These are phyloP conservation scores for Cubamyces sp. DNA, from an alignment of 768 basidiomycete genomes.

Conservation along the genomic window DNA sequence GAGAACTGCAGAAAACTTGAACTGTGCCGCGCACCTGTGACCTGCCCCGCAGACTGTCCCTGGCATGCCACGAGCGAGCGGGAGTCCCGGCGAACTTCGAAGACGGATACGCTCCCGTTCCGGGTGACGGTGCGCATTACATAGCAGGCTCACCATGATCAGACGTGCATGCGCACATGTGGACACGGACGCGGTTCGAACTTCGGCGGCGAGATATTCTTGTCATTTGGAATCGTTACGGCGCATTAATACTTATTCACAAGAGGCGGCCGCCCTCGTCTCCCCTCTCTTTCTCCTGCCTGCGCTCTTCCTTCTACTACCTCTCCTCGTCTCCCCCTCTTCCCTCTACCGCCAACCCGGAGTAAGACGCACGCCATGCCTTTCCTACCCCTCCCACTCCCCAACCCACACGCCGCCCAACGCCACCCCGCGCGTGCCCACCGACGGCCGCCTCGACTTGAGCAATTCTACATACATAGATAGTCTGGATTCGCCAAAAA, in stretches of 20 bases:
- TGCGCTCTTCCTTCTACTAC: too few species aligned
- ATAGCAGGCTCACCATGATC: not conserved
- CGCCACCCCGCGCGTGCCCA: not conserved
- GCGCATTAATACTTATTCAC: conserved; percentile 23
- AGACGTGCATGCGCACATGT: conserved; percentile 3
- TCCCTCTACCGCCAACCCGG: not conserved
- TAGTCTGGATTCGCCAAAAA: conserved; percentile 11
- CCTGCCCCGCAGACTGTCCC: not conserved
- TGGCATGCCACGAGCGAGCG: not conserved
- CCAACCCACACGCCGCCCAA: not conserved
- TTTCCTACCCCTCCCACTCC: not conserved
- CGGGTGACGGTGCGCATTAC: not conserved
- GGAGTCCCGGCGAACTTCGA: too few species aligned
- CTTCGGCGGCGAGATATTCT: conserved; percentile 23
- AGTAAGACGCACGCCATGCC: not conserved
- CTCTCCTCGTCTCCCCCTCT: not conserved
- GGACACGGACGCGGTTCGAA: not conserved
- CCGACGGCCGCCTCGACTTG: conserved; percentile 2
- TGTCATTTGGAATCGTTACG: conserved; percentile 32
- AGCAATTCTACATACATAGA: conserved; percentile 23
- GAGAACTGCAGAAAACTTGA: too few species aligned
- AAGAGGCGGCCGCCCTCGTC: not conserved
- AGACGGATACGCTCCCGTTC: not conserved
- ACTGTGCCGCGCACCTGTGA: not conserved
- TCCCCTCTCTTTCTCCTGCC: not conserved